Evolutionary conservation across 2,329 filamentous ascomycete species (phyloP).

Genomic region (Phialophora chinensis): DNA sequence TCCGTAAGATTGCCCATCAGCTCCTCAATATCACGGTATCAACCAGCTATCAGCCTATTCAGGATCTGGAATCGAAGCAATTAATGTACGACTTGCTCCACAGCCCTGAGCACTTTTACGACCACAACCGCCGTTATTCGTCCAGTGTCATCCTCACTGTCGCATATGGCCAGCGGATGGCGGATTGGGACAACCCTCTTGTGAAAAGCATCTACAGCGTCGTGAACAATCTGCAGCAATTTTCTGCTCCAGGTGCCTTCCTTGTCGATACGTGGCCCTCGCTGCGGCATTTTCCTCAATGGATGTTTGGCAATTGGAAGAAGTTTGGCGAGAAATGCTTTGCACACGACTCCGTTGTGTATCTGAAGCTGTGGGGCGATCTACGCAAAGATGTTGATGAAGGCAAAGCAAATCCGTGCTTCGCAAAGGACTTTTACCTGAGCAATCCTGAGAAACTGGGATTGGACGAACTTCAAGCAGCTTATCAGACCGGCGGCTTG

Average conservation of each 20-base stretch:
- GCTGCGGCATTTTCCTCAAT: conserved; percentile 52
- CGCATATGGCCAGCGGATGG: conserved; percentile 58
- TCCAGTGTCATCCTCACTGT: conserved; percentile 58
- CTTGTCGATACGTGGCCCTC: conserved; percentile 54
- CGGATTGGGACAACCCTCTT: conserved; percentile 50
- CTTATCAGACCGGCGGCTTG: conserved; percentile 33
- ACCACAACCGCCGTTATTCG: conserved; percentile 56
- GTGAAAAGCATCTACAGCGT: conserved; percentile 55
- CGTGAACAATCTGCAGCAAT: conserved; percentile 56
- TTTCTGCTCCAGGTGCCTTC: conserved; percentile 52
- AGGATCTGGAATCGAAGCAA: conserved; percentile 57
- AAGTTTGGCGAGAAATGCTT: conserved; percentile 32
- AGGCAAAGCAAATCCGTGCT: conserved; percentile 29
- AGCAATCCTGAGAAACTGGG: conserved; percentile 31
- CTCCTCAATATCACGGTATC: conserved; percentile 54
- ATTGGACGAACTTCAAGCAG: conserved; percentile 29
- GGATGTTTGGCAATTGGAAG: conserved; percentile 34
- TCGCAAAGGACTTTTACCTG: conserved; percentile 34
- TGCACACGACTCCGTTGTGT: conserved; percentile 29
- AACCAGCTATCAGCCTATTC: conserved; percentile 55
- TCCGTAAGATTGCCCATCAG: conserved; percentile 52
- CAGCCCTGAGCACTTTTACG: conserved; percentile 51
- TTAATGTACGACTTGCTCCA: conserved; percentile 52
- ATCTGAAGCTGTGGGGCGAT: conserved; percentile 31
- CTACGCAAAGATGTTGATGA: conserved; percentile 33